phyloP scores from a whole-genome alignment of 202 grass and related monocot genomes.

The Elaeis oleifera region DNA sequence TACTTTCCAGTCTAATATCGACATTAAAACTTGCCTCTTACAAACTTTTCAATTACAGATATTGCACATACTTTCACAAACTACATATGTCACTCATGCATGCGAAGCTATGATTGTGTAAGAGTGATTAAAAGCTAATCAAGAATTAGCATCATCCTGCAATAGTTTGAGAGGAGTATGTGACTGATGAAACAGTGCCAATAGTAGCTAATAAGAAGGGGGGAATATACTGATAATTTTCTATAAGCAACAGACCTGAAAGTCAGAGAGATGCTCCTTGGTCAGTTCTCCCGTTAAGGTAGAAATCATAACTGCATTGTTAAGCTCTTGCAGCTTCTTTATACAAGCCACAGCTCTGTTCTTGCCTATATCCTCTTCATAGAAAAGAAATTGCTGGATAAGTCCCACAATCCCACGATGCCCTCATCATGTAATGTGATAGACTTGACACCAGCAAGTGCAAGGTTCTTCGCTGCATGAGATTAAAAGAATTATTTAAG shows the following conservation, averaged over 20 bases:
- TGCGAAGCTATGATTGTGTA: too few species aligned
- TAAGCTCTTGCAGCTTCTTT: slow-evolving; percentile 64
- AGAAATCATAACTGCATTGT: slow-evolving; percentile 57
- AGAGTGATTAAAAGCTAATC: too few species aligned
- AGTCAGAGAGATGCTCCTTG: slow-evolving; percentile 51
- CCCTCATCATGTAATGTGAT: slow-evolving; percentile 61
- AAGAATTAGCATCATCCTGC: too few species aligned
- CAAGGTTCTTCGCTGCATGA: slow-evolving; percentile 77
- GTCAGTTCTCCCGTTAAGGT: slow-evolving; percentile 43
- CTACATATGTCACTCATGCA: too few species aligned
- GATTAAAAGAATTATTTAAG: slow-evolving; percentile 23
- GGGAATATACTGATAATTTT: background rate
- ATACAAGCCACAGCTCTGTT: slow-evolving; percentile 64
- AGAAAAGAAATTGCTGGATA: slow-evolving; percentile 77
- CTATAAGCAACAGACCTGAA: slow-evolving; percentile 39
- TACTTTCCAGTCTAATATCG: too few species aligned
- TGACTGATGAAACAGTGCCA: background rate
- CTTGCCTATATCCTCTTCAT: slow-evolving; percentile 64
- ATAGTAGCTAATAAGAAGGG: background rate
- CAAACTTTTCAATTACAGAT: too few species aligned
- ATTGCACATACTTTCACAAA: too few species aligned
- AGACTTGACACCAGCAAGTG: slow-evolving; percentile 71
- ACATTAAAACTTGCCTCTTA: too few species aligned
- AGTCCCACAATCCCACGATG: slow-evolving; percentile 63
- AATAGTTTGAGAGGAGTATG: background rate